Evolutionary conservation across 2,329 filamentous ascomycete genomes (phyloP).

Genomic region (Rhynchosporium graminicola): DNA sequence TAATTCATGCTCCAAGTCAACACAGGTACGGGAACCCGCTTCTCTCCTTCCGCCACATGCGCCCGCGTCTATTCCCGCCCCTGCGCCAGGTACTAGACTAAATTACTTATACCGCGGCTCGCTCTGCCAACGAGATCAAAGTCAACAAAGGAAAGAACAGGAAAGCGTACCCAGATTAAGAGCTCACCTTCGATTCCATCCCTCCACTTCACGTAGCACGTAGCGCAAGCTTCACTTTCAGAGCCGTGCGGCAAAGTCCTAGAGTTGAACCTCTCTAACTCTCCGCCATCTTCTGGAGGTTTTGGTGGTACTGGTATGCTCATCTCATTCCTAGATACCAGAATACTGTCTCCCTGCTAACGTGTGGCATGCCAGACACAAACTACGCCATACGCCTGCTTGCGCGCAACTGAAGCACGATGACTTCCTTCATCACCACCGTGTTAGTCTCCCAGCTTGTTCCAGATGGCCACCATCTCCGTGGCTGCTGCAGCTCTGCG

Average conservation of each 20-base stretch:
- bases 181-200: background rate
- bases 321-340: background rate
- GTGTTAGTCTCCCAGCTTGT: slow-evolving; percentile 61
- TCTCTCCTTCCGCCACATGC: background rate
- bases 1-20: no score
- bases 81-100: background rate
- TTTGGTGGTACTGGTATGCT: slow-evolving; percentile 1
- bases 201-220: background rate
- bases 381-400: background rate
- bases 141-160: slow-evolving; percentile 12
- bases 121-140: slow-evolving; percentile 12
- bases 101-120: background rate
- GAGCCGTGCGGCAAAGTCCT: background rate
- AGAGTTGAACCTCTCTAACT: background rate
- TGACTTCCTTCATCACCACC: slow-evolving; percentile 80
- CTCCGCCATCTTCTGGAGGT: background rate
- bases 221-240: background rate
- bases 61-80: background rate
- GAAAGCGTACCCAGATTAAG: background rate
- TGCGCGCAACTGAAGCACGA: slow-evolving; percentile 43
- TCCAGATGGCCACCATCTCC: slow-evolving; percentile 38
- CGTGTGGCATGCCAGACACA: slow-evolving; percentile 33
- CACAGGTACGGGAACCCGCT: no score
- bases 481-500: slow-evolving; percentile 40
- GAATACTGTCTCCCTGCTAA: slow-evolving; percentile 35